A percentile compares a stretch with the other conserved stretches of the same genome.
These are phyloP conservation scores for Eimeria praecox DNA, from an alignment of 169 alveolate genomes.

Conservation along the genomic window DNA sequence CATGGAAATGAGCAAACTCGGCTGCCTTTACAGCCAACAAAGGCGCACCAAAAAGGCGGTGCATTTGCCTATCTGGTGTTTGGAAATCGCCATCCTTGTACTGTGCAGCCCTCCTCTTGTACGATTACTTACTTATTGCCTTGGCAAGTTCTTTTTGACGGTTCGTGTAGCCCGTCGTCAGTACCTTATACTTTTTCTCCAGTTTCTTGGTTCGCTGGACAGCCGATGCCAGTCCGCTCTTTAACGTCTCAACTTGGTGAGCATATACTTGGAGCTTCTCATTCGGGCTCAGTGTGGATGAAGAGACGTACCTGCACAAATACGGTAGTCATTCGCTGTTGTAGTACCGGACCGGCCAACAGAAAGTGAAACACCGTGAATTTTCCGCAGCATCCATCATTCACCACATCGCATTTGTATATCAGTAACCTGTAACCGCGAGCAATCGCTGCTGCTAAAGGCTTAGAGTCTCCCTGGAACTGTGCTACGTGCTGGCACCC, in stretches of 20 bases:
- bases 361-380: not conserved
- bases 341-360: not conserved
- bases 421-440: not conserved
- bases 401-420: not conserved
- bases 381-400: not conserved
- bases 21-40: not conserved
- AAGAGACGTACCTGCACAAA: constrained; percentile 38
- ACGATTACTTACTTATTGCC: constrained; percentile 21
- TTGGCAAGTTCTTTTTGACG: constrained; percentile 57
- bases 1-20: not conserved
- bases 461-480: not conserved
- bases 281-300: constrained; percentile 35
- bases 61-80: not conserved
- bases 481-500: not conserved
- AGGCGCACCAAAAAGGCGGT: not conserved
- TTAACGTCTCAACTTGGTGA: constrained; percentile 63
- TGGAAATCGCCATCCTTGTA: not conserved
- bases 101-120: not conserved
- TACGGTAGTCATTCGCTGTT: not conserved
- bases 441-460: not conserved
- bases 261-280: constrained; percentile 57
- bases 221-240: constrained; percentile 32
- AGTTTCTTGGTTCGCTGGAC: constrained; percentile 68
- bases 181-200: constrained; percentile 59
- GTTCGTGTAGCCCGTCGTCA: constrained; percentile 65